Evolutionary conservation across 73 alveolate genomes (phyloP), one percentile per base, ranked within the genome.

Genomic region (Durusdinium trenchii): DNA sequence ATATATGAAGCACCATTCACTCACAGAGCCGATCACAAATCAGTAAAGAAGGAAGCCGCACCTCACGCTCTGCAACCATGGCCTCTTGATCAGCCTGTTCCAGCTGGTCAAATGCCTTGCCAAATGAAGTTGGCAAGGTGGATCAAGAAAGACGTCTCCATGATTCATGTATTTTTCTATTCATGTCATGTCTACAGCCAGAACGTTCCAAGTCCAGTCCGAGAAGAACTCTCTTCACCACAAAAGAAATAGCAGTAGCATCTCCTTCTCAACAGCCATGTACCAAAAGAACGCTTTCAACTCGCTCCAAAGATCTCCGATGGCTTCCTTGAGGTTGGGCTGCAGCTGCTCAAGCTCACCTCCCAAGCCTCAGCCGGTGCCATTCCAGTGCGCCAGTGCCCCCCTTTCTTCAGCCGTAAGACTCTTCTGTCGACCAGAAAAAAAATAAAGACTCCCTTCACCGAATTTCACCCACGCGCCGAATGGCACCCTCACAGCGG

Each of bases 11-110:
- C n/a, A n/a, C n/a, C n/a, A 57, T 57, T 57, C 69, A 36, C 87
- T 45, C 43, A 64, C 51, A 3, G 71, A 23, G 69, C 23, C 69
- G n/a, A n/a, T n/a, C n/a, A n/a, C n/a, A n/a, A n/a, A n/a, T n/a
- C n/a, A n/a, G n/a, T n/a, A n/a, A n/a, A n/a, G n/a, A n/a, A n/a
- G n/a, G n/a, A n/a, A n/a, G n/a, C n/a, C n/a, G n/a, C 69, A 45
- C 98, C 98, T 91, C 98, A 20, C 98, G 86, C 84, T 91, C 98
- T 36, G 98, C 98, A 0, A 48, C 90, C 79, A 91, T 76, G 36
- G 89, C 98, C 60, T 91, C 98, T 12, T 91, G 98, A 40, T 91
- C 98, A 0, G 85, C 85, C 38, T 76, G 79, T 47, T 91, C 98
- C 61, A 91, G 47, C 36, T 91, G 98, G 5, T 69, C 89, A 6